These are phyloP conservation scores for Mitosporidium daphniae DNA, from an alignment of 371 early-diverging fungal genomes.

Conservation along the genomic window DNA sequence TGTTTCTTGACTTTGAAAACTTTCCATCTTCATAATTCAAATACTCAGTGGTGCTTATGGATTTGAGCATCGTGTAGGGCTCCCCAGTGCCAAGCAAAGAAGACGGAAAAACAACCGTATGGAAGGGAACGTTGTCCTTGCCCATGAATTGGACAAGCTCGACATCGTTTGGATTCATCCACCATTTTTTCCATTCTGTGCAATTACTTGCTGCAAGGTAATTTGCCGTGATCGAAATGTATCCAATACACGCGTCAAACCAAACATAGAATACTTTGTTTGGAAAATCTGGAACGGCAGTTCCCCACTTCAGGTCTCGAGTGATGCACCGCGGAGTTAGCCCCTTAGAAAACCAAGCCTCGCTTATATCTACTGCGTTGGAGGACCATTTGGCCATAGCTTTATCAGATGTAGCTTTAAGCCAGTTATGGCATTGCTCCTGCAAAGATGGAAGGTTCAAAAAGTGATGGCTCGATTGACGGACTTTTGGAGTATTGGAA, in stretches of 20 bases:
- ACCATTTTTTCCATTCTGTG: constrained; percentile 79
- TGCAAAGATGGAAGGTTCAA: constrained; percentile 47
- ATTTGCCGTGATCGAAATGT: constrained; percentile 72
- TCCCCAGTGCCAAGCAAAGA: constrained; percentile 51
- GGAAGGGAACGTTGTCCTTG: constrained; percentile 99
- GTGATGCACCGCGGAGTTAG: constrained; percentile 86
- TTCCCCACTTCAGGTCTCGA: constrained; percentile 97
- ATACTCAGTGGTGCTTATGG: constrained; percentile 84
- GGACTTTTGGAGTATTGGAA: constrained; percentile 15
- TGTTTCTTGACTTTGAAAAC: constrained; percentile 81
- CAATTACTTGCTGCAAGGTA: no score
- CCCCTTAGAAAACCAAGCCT: constrained; percentile 83
- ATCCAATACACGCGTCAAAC: constrained; percentile 59
- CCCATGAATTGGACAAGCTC: constrained; percentile 98
- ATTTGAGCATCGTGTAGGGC: constrained; percentile 52
- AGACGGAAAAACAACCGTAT: constrained; percentile 89
- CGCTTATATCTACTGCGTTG: constrained; percentile 61
- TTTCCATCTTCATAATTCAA: constrained; percentile 88
- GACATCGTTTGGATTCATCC: constrained; percentile 77
- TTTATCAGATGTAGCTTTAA: constrained; percentile 18
- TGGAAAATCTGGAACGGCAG: constrained; percentile 76
- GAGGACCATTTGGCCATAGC: constrained; percentile 34
- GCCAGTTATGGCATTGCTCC: constrained; percentile 24
- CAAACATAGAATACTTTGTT: constrained; percentile 98
- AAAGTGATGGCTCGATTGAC: constrained; percentile 65